A percentile compares a stretch with the other conserved stretches of the same genome.
Evolutionary conservation across 352 stramenopile species (phyloP).

Genomic region (Globisporangium canariense): DNA sequence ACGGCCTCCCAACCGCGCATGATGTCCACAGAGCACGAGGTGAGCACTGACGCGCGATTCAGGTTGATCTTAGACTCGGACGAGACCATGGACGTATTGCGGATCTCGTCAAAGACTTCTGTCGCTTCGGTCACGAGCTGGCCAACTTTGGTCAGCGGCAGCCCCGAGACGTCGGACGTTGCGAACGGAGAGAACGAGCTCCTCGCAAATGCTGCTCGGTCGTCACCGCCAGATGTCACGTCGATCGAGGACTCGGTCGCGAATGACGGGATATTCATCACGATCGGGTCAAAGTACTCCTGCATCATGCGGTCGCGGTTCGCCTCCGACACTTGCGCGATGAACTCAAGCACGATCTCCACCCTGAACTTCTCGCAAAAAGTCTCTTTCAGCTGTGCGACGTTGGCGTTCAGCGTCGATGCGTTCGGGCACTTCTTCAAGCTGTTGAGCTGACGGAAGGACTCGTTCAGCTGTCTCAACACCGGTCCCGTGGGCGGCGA

Average conservation of each 20-base stretch:
- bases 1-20: slow-evolving; percentile 45
- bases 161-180: slow-evolving; percentile 1
- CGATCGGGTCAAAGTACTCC: slow-evolving; percentile 61
- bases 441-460: slow-evolving; percentile 61
- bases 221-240: slow-evolving; percentile 9
- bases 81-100: slow-evolving; percentile 63
- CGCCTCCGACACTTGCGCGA: slow-evolving; percentile 36
- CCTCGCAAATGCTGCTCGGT: background rate
- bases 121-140: slow-evolving; percentile 47
- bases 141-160: slow-evolving; percentile 33
- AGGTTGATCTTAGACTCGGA: slow-evolving; percentile 71
- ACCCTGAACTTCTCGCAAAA: slow-evolving; percentile 69
- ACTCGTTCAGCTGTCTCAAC: slow-evolving; percentile 58
- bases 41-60: slow-evolving; percentile 43
- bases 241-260: slow-evolving; percentile 20
- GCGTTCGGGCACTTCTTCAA: slow-evolving; percentile 69
- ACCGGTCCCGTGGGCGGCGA: slow-evolving; percentile 33
- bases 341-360: slow-evolving; percentile 57
- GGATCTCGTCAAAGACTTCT: slow-evolving; percentile 50
- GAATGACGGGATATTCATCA: slow-evolving; percentile 36
- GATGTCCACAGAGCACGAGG: slow-evolving; percentile 39
- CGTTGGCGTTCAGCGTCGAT: slow-evolving; percentile 59
- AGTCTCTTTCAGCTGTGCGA: slow-evolving; percentile 48
- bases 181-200: slow-evolving; percentile 3
- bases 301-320: slow-evolving; percentile 39